Evolutionary conservation across 495 filamentous ascomycete species (phyloP).

Genomic region (Pseudoneurospora amorphoporcata): DNA sequence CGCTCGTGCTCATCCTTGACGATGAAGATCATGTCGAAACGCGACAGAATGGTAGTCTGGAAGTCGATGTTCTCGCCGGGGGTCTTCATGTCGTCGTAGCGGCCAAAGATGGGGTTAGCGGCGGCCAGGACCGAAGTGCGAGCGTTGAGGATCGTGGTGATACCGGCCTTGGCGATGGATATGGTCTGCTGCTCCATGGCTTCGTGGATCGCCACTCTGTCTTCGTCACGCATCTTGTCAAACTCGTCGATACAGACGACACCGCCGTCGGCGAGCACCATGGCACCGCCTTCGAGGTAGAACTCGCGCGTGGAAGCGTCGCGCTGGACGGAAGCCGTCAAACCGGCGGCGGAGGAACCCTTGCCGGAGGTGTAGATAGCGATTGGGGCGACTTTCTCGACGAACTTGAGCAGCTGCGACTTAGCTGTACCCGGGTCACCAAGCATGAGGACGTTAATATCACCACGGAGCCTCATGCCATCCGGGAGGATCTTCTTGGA

Average conservation of each 20-base stretch:
- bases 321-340: slow-evolving; percentile 94
- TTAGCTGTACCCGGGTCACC: slow-evolving; percentile 99
- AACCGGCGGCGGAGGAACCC: slow-evolving; percentile 94
- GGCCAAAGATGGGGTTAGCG: slow-evolving; percentile 94
- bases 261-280: slow-evolving; percentile 96
- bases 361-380: slow-evolving; percentile 99
- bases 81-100: slow-evolving; percentile 95
- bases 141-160: slow-evolving; percentile 96
- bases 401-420: slow-evolving; percentile 94
- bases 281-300: slow-evolving; percentile 95
- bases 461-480: slow-evolving; percentile 95
- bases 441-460: slow-evolving; percentile 95
- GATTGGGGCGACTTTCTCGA: slow-evolving; percentile 92
- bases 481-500: slow-evolving; percentile 98
- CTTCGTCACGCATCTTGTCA: slow-evolving; percentile 99
- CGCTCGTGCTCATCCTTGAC: slow-evolving; percentile 92
- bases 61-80: slow-evolving; percentile 99
- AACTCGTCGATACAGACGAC: slow-evolving; percentile 99
- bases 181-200: slow-evolving; percentile 99
- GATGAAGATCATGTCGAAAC: slow-evolving; percentile 99
- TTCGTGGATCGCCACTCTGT: slow-evolving; percentile 98
- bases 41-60: slow-evolving; percentile 94
- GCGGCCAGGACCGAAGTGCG: slow-evolving; percentile 91
- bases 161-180: slow-evolving; percentile 97
- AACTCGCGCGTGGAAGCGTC: slow-evolving; percentile 90